Evolutionary conservation across 768 basidiomycete genomes (phyloP).

Genomic region (Pulveroboletus ravenelii): DNA sequence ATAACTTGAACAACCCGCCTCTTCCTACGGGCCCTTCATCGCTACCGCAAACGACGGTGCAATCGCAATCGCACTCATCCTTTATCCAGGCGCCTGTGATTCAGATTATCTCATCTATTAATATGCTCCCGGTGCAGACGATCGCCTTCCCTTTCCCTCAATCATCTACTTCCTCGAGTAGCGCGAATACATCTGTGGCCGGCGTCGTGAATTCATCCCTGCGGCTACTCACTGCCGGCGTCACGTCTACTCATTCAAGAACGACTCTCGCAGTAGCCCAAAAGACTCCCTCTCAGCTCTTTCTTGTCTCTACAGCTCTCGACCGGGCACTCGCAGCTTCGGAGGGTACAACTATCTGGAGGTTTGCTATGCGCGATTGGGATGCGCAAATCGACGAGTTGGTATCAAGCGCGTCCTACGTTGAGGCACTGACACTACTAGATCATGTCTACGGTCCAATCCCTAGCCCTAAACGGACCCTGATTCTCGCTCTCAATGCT

Average conservation of each 20-base stretch:
- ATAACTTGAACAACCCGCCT: conserved; percentile 14
- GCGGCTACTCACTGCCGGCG: conserved; percentile 46
- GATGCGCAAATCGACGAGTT: conserved; percentile 82
- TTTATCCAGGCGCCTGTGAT: conserved; percentile 55
- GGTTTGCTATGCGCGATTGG: conserved; percentile 67
- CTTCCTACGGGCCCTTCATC: conserved; percentile 10
- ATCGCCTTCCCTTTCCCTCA: conserved; percentile 59
- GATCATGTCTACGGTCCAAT: conserved; percentile 35
- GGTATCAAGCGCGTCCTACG: conserved; percentile 60
- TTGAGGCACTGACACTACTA: conserved; percentile 76
- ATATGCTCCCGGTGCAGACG: conserved; percentile 55
- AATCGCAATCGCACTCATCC: conserved; percentile 25
- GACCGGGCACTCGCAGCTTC: conserved; percentile 60
- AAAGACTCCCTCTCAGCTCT: conserved; percentile 39
- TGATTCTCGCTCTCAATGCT: conserved; percentile 70
- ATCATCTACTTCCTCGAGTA: conserved; percentile 18
- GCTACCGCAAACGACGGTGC: conserved; percentile 19
- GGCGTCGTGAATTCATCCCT: conserved; percentile 43
- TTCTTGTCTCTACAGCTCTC: conserved; percentile 65
- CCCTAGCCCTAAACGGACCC: conserved; percentile 37
- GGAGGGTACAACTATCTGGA: conserved; percentile 81
- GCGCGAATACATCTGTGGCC: not conserved
- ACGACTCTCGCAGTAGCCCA: conserved; percentile 24
- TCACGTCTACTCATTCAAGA: conserved; percentile 44
- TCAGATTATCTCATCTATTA: conserved; percentile 69